These are phyloP conservation scores for Citrus glauca DNA, from an alignment of 345 rosid species.

Conservation along the genomic window DNA sequence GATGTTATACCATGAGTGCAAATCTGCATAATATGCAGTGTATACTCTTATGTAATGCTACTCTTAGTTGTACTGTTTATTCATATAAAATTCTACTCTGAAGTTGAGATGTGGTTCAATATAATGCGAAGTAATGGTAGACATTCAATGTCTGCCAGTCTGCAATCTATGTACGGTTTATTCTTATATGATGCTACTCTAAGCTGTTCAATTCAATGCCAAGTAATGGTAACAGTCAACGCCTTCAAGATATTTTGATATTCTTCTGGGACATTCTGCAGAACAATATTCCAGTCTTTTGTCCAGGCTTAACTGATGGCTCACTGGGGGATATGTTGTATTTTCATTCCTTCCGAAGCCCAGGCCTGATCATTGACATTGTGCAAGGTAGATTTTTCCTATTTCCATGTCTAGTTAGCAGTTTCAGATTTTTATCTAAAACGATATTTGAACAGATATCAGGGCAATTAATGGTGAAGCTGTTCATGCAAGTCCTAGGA, in stretches of 20 bases:
- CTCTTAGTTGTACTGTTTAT: background rate
- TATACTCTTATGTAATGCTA: background rate
- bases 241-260: background rate
- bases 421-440: background rate
- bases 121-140: background rate
- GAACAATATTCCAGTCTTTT: conserved; percentile 89
- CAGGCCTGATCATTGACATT: conserved; percentile 60
- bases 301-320: conserved; percentile 95
- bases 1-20: background rate
- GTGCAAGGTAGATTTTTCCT: conserved; percentile 56
- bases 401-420: background rate
- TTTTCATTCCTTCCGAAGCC: conserved; percentile 68
- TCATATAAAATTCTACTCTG: too few species aligned
- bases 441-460: conserved; percentile 47
- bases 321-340: conserved; percentile 94
- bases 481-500: conserved; percentile 74
- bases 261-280: conserved; percentile 29
- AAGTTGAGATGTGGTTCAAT: too few species aligned
- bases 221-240: background rate
- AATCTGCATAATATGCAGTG: background rate
- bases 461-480: conserved; percentile 81
- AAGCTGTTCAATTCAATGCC: background rate
- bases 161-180: background rate
- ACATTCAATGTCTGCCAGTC: background rate
- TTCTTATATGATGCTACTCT: background rate